Evolutionary conservation across 192 early-diverging fungal species (phyloP).

Genomic region (Entomortierella lignicola): DNA sequence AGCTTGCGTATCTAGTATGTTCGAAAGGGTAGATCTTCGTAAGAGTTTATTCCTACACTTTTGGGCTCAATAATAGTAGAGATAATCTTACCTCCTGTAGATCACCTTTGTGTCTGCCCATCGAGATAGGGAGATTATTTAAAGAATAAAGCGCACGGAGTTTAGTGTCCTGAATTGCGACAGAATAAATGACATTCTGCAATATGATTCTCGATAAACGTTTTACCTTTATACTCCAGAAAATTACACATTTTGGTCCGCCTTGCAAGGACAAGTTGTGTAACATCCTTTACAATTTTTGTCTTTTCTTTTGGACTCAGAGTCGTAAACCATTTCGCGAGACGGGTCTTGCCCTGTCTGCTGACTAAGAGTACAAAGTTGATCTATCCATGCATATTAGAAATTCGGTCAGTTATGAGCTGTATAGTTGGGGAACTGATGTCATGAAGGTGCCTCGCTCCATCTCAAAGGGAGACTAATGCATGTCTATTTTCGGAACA

Average conservation of each 20-base stretch:
- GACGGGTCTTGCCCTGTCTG: constrained; percentile 85
- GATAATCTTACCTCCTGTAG: constrained; percentile 63
- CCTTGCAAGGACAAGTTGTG: constrained; percentile 87
- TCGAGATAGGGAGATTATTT: neutral
- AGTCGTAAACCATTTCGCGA: constrained; percentile 86
- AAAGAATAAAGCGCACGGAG: no score
- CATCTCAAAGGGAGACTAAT: no score
- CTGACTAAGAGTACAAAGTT: constrained; percentile 85
- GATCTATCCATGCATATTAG: constrained; percentile 56
- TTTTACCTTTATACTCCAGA: constrained; percentile 90
- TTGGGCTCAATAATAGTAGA: neutral
- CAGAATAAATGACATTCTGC: no score
- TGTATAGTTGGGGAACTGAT: no score
- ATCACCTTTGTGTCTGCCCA: constrained; percentile 68
- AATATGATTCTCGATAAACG: no score
- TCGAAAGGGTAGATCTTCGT: neutral
- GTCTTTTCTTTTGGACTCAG: constrained; percentile 89
- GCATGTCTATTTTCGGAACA: no score
- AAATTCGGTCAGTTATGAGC: neutral
- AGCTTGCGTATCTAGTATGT: constrained; percentile 84
- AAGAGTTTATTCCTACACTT: neutral
- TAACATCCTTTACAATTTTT: constrained; percentile 95
- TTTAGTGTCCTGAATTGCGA: no score
- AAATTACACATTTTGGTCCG: constrained; percentile 98
- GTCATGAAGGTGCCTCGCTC: no score